phyloP scores from a whole-genome alignment of 768 basidiomycete genomes.

The Boletus patriciae region DNA sequence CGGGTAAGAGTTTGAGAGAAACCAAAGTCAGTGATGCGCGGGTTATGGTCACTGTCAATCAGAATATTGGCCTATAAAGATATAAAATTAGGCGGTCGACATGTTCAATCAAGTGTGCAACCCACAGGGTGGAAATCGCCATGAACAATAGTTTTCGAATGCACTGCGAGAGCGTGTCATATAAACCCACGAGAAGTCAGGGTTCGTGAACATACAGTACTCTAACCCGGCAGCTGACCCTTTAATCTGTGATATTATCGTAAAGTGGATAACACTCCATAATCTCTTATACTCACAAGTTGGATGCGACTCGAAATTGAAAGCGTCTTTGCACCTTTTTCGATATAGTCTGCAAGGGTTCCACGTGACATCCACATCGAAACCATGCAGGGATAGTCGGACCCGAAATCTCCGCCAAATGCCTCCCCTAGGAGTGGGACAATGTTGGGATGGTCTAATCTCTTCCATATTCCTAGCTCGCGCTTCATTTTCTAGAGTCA shows the following conservation, averaged over 20 bases:
- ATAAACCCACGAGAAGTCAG: not conserved
- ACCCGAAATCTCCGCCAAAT: not conserved
- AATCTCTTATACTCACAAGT: not conserved
- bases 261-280: too few species aligned
- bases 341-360: not conserved
- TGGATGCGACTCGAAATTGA: not conserved
- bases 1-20: not conserved
- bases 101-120: not conserved
- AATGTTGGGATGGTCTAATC: constrained; percentile 8
- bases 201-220: not conserved
- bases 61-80: not conserved
- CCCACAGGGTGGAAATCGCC: constrained; percentile 8
- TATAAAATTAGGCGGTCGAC: not conserved
- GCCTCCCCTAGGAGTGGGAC: constrained; percentile 7
- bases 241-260: not conserved
- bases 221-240: not conserved
- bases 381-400: constrained; percentile 7
- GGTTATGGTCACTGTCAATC: not conserved
- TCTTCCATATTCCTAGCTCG: constrained; percentile 8
- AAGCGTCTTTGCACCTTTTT: not conserved
- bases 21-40: constrained; percentile 6
- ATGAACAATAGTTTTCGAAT: not conserved
- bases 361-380: constrained; percentile 9
- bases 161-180: not conserved
- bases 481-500: constrained; percentile 4